phyloP scores from a whole-genome alignment of 208 protist genomes.

The Leishmania arabica region DNA sequence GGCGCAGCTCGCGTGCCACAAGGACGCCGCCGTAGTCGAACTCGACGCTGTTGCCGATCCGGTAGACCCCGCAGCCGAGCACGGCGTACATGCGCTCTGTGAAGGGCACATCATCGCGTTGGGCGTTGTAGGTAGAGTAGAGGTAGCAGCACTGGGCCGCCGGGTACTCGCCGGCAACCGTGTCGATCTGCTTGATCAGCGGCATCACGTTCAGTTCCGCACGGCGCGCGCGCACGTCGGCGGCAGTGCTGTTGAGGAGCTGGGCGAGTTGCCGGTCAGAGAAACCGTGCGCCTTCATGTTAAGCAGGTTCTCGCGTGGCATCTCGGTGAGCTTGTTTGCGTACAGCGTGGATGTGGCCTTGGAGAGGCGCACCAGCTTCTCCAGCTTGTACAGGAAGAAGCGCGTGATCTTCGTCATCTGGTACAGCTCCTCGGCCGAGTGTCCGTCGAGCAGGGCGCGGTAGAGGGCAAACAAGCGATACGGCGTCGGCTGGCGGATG shows the following conservation, averaged over 20 bases:
- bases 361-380: slow-evolving; percentile 75
- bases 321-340: slow-evolving; percentile 42
- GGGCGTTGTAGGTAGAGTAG: slow-evolving; percentile 96
- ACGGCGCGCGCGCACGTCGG: slow-evolving; percentile 61
- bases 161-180: slow-evolving; percentile 98
- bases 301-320: slow-evolving; percentile 54
- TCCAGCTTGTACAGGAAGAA: slow-evolving; percentile 98
- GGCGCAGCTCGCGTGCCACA: slow-evolving; percentile 93
- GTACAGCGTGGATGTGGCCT: slow-evolving; percentile 38
- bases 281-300: slow-evolving; percentile 95
- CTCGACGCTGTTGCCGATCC: slow-evolving; percentile 98
- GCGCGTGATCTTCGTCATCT: slow-evolving; percentile 94
- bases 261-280: slow-evolving; percentile 93
- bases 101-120: slow-evolving; percentile 86
- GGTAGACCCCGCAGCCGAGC: slow-evolving; percentile 97
- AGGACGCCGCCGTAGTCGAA: slow-evolving; percentile 98
- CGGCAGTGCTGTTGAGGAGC: slow-evolving; percentile 52
- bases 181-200: slow-evolving; percentile 97
- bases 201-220: slow-evolving; percentile 86
- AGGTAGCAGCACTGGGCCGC: slow-evolving; percentile 95
- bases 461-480: slow-evolving; percentile 87
- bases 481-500: slow-evolving; percentile 72
- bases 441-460: slow-evolving; percentile 79
- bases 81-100: slow-evolving; percentile 90
- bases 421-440: slow-evolving; percentile 91